Evolutionary conservation across 1,284 basidiomycete genomes (phyloP).

Genomic region (Austroboletus rostrupii): DNA sequence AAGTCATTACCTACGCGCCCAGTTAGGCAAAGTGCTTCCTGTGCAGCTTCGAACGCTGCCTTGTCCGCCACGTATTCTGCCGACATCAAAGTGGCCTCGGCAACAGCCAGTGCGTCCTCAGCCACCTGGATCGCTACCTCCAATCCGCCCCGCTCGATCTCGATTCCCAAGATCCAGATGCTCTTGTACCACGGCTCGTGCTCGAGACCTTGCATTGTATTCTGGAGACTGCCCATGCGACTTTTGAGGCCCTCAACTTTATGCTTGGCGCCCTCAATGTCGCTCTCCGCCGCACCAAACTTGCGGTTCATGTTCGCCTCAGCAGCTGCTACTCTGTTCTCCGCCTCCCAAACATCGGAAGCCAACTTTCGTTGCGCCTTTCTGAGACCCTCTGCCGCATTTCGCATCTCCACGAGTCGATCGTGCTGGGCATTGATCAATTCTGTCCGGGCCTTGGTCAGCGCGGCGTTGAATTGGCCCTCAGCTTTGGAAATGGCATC

Average conservation of each 20-base stretch:
- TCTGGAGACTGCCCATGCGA: neutral
- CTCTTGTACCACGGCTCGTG: neutral
- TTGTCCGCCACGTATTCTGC: conserved; percentile 3
- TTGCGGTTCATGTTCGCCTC: neutral
- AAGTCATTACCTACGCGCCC: neutral
- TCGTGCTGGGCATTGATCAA: conserved; percentile 6
- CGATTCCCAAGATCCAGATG: neutral
- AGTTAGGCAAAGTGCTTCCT: neutral
- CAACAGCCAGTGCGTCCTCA: neutral
- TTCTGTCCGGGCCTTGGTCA: neutral
- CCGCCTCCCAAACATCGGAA: neutral
- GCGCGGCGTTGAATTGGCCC: neutral
- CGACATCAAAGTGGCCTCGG: neutral
- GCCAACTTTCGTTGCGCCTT: neutral
- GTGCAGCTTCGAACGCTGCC: neutral
- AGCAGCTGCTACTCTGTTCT: neutral
- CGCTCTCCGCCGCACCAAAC: conserved; percentile 5
- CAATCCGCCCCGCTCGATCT: neutral
- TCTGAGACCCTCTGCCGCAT: neutral
- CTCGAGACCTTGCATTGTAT: neutral
- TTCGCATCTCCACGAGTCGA: conserved; percentile 4
- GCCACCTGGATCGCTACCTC: neutral
- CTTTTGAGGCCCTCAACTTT: neutral
- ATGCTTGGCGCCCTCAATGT: neutral
- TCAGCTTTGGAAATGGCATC: neutral